Percentiles rank a stretch among this genome's conserved stretches.
Conservation (phyloP, 2,329 filamentous ascomycete species). For the Drechslera avenae region DNA sequence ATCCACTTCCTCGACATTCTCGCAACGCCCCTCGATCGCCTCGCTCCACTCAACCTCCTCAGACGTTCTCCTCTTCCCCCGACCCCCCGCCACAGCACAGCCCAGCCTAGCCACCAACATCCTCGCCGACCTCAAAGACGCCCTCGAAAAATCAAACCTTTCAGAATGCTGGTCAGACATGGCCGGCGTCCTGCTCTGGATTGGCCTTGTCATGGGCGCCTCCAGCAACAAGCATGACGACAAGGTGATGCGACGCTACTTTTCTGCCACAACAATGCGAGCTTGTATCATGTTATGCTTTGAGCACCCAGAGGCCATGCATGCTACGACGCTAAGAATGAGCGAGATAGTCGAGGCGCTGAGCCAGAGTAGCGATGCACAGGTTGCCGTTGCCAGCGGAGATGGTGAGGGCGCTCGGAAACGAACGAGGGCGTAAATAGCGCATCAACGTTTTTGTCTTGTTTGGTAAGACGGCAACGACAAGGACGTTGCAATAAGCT, state of each 20-base stretch:
- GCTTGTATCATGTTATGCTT: slow-evolving; percentile 44
- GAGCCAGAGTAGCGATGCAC: neutral
- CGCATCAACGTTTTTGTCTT: too few species aligned
- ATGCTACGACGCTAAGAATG: slow-evolving; percentile 38
- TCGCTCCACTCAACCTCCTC: slow-evolving; percentile 16
- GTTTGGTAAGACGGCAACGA: neutral
- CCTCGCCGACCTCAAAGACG: slow-evolving; percentile 28
- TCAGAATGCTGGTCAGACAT: slow-evolving; percentile 45
- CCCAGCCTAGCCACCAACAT: slow-evolving; percentile 17
- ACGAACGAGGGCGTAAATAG: slow-evolving; percentile 15
- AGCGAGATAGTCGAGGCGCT: slow-evolving; percentile 28
- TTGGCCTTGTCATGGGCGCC: slow-evolving; percentile 41
- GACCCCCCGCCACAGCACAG: slow-evolving; percentile 1
- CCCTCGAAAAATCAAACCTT: slow-evolving; percentile 39
- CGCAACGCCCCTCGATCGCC: slow-evolving; percentile 12
- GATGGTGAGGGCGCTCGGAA: slow-evolving; percentile 16
- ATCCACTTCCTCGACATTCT: slow-evolving; percentile 10
- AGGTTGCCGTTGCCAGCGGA: slow-evolving; percentile 1
- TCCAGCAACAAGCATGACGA: slow-evolving; percentile 33
- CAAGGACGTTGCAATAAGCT: slow-evolving; percentile 20
- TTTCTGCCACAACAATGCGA: slow-evolving; percentile 38
- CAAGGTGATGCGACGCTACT: slow-evolving; percentile 36
- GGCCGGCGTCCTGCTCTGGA: slow-evolving; percentile 48
- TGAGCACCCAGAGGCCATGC: slow-evolving; percentile 41
- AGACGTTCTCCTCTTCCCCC: neutral